Evolutionary conservation across 2,329 filamentous ascomycete genomes (phyloP).

Genomic region (Biscogniauxia sp.): DNA sequence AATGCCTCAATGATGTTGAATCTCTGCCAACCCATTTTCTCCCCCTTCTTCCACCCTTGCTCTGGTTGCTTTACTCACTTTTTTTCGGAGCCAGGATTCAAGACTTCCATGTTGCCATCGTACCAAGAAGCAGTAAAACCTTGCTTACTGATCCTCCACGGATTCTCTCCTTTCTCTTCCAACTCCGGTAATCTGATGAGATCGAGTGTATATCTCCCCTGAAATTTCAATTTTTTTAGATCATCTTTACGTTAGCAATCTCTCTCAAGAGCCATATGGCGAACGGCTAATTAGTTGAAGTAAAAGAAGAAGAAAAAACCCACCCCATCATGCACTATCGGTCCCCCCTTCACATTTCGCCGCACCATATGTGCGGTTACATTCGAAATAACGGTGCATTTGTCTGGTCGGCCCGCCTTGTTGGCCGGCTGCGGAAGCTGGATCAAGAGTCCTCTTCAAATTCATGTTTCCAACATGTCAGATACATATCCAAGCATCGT

Average conservation of each 20-base stretch:
- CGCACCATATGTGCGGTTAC: constrained; percentile 25
- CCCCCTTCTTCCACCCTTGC: too few relatives aligned
- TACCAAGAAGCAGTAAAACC: constrained; percentile 24
- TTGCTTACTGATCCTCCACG: constrained; percentile 31
- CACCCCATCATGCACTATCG: constrained; percentile 31
- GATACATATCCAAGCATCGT: constrained; percentile 8
- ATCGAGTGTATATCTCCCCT: constrained; percentile 29
- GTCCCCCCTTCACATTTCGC: constrained; percentile 17
- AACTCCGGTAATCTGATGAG: constrained; percentile 25
- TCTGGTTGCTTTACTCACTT: too few relatives aligned
- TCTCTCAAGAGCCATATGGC: too few relatives aligned
- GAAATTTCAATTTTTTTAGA: too few relatives aligned
- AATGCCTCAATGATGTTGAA: too few relatives aligned
- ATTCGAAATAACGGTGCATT: constrained; percentile 21
- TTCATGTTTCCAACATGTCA: too few relatives aligned
- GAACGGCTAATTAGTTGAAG: background rate
- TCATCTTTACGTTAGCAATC: too few relatives aligned
- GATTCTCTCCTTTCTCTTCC: constrained; percentile 29
- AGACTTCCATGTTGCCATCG: constrained; percentile 24
- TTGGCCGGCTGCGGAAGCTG: constrained; percentile 3
- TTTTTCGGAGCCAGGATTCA: background rate
- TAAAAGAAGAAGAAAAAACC: constrained; percentile 3
- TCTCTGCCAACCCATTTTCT: too few relatives aligned
- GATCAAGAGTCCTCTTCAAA: too few relatives aligned
- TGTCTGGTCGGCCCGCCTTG: constrained; percentile 17